A percentile compares a stretch with the other conserved stretches of the same genome.
These are phyloP conservation scores for Penicillium sp. DNA, from an alignment of 2,329 filamentous ascomycete genomes.

Conservation along the genomic window DNA sequence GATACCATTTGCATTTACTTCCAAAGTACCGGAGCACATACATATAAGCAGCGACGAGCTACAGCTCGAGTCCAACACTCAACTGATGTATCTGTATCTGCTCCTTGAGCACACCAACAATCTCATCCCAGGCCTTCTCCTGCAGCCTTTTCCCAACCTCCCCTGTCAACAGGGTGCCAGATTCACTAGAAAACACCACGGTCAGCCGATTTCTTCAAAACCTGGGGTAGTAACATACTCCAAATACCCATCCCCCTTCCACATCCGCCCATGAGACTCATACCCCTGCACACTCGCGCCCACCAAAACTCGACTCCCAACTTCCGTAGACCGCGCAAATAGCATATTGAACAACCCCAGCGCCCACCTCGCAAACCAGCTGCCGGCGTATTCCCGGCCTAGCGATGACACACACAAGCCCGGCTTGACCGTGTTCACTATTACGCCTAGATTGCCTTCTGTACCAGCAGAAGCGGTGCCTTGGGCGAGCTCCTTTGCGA, in stretches of 20 bases:
- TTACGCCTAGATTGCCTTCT: constrained; percentile 35
- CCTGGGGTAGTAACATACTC: constrained; percentile 24
- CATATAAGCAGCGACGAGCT: background rate
- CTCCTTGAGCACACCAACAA: constrained; percentile 29
- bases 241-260: constrained; percentile 12
- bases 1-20: constrained; percentile 1
- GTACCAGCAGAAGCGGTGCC: constrained; percentile 14
- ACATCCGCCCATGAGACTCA: constrained; percentile 36
- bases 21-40: background rate
- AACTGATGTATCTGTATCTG: constrained; percentile 23
- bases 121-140: constrained; percentile 39
- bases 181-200: background rate
- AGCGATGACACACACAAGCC: constrained; percentile 43
- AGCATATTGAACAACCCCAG: constrained; percentile 33
- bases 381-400: constrained; percentile 32
- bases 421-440: constrained; percentile 45
- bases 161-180: constrained; percentile 27
- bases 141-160: constrained; percentile 34
- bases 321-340: constrained; percentile 41
- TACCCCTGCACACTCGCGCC: constrained; percentile 39
- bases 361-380: constrained; percentile 31
- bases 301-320: constrained; percentile 42
- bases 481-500: constrained; percentile 28
- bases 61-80: background rate
- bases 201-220: background rate